A percentile compares a stretch with the other conserved stretches of the same genome.
Evolutionary conservation across 2,329 filamentous ascomycete species (phyloP).

Genomic region (Dothideomycetes sp.): DNA sequence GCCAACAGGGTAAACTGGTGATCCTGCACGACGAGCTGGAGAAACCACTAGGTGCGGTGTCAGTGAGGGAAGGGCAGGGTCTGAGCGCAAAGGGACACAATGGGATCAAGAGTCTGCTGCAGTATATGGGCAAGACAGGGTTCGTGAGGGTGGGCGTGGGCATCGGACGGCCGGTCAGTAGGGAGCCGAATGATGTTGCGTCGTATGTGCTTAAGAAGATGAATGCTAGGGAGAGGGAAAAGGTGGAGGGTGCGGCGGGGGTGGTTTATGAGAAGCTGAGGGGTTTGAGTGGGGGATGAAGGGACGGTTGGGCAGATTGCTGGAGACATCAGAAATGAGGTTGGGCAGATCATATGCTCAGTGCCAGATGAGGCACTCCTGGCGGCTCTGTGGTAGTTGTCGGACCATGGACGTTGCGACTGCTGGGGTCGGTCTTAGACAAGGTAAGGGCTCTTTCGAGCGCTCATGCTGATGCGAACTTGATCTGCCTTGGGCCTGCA

Average conservation of each 20-base stretch:
- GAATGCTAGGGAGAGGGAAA: conserved; percentile 37
- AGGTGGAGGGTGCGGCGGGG: conserved; percentile 19
- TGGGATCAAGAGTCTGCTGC: conserved; percentile 52
- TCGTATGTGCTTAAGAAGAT: conserved; percentile 68
- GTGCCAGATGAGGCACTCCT: no score
- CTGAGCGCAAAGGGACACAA: conserved; percentile 35
- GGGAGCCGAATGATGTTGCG: conserved; percentile 57
- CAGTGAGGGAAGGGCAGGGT: conserved; percentile 43
- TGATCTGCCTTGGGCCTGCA: no score
- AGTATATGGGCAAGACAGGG: conserved; percentile 83
- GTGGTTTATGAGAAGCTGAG: conserved; percentile 27
- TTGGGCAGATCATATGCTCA: no score
- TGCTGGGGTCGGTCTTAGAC: no score
- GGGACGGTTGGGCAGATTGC: no score
- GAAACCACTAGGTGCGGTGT: conserved; percentile 54
- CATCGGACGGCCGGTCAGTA: conserved; percentile 68
- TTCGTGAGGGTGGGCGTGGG: conserved; percentile 61
- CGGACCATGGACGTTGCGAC: no score
- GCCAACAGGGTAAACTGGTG: conserved; percentile 45
- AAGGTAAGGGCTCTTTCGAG: no score
- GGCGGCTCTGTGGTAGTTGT: no score
- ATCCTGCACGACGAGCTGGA: conserved; percentile 88
- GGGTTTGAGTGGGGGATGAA: conserved; percentile 17
- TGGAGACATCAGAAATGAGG: no score
- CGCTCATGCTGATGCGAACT: no score